These are phyloP conservation scores for Chrysoporthe austroafricana DNA, from an alignment of 2,329 filamentous ascomycete species.

Conservation along the genomic window DNA sequence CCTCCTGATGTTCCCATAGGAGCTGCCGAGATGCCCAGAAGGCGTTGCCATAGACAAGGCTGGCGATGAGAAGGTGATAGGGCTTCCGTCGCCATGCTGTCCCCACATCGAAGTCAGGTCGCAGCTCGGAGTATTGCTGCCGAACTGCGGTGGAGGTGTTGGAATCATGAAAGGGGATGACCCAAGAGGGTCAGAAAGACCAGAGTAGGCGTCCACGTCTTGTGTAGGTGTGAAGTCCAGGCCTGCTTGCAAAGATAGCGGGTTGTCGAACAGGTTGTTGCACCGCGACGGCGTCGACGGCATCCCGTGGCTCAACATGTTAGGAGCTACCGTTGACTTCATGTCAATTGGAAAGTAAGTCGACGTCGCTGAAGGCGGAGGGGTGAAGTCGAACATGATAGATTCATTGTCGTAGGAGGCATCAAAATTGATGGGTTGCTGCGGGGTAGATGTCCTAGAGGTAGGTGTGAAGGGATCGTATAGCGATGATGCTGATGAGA, in stretches of 20 bases:
- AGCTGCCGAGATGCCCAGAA: conserved; percentile 16
- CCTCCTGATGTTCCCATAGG: conserved; percentile 23
- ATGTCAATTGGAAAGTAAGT: conserved; percentile 23
- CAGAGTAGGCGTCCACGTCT: conserved; percentile 17
- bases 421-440: conserved; percentile 24
- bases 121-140: conserved; percentile 16
- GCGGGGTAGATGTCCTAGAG: conserved; percentile 25
- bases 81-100: conserved; percentile 23
- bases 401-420: conserved; percentile 14
- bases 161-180: conserved; percentile 21
- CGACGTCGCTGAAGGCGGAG: conserved; percentile 19
- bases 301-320: conserved; percentile 22
- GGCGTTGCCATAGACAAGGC: conserved; percentile 23
- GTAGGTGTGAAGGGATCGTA: conserved; percentile 27
- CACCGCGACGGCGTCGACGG: conserved; percentile 25
- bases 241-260: conserved; percentile 13
- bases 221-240: conserved; percentile 26
- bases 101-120: conserved; percentile 27
- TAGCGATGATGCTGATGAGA: conserved; percentile 27
- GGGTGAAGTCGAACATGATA: conserved; percentile 27
- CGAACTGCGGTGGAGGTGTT: conserved; percentile 22
- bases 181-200: conserved; percentile 13
- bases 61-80: conserved; percentile 25
- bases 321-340: conserved; percentile 25
- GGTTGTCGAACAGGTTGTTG: conserved; percentile 9